phyloP scores from a whole-genome alignment of 176 grass and related monocot genomes.

The Phyllostachys edulis region DNA sequence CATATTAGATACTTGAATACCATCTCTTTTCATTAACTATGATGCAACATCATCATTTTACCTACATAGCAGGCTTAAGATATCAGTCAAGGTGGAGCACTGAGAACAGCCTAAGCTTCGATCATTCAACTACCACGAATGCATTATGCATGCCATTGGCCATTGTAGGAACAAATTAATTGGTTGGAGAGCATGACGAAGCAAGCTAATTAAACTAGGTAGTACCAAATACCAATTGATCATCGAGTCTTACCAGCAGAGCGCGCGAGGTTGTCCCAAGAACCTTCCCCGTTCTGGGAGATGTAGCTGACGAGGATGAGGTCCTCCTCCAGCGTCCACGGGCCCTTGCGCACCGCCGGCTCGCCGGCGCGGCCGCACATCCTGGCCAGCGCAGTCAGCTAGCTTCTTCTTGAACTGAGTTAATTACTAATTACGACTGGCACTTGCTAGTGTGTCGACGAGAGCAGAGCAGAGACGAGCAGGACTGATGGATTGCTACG shows the following conservation, averaged over 20 bases:
- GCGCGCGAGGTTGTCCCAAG: slow-evolving; percentile 58
- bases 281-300: slow-evolving; percentile 51
- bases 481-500: background rate
- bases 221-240: background rate
- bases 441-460: background rate
- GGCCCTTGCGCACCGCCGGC: slow-evolving; percentile 52
- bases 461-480: slow-evolving; percentile 1
- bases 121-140: background rate
- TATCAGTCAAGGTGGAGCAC: too few relatives aligned
- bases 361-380: slow-evolving; percentile 28
- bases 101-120: too few relatives aligned
- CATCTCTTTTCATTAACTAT: too few relatives aligned
- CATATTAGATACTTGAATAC: too few relatives aligned
- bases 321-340: slow-evolving; percentile 70
- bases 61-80: too few relatives aligned
- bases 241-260: slow-evolving; percentile 32
- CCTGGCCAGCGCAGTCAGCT: background rate
- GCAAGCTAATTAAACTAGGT: background rate
- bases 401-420: background rate
- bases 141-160: background rate
- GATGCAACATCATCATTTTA: too few relatives aligned
- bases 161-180: background rate
- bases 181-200: background rate
- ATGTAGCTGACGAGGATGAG: slow-evolving; percentile 56
- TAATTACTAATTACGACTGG: background rate